A percentile compares a stretch with the other conserved stretches of the same genome.
These are phyloP conservation scores for Chaetoscypha palmicola DNA, from an alignment of 2,329 filamentous ascomycete genomes.

Conservation along the genomic window DNA sequence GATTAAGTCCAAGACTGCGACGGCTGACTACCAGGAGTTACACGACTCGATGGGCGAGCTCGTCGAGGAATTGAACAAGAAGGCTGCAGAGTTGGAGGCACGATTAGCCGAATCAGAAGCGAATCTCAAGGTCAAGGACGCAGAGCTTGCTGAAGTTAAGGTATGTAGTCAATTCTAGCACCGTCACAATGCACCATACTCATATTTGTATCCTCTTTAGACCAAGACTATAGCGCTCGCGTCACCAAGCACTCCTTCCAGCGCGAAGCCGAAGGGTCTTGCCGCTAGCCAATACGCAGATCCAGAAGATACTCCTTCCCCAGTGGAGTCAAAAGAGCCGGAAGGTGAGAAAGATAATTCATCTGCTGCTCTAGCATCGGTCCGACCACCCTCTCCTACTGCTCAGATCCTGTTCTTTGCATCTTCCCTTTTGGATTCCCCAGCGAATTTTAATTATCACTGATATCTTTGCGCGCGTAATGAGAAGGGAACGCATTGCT, in stretches of 20 bases:
- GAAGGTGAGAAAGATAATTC: conserved; percentile 56
- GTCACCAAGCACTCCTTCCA: conserved; percentile 31
- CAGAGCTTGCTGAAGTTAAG: conserved; percentile 55
- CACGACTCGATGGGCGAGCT: conserved; percentile 55
- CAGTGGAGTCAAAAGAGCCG: conserved; percentile 38
- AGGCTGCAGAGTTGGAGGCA: conserved; percentile 33
- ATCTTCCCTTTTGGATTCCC: neutral
- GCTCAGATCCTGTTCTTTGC: conserved; percentile 14
- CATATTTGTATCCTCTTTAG: too few species aligned
- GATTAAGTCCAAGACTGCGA: conserved; percentile 43
- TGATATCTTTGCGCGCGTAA: neutral
- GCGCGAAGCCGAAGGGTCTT: conserved; percentile 35
- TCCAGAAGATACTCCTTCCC: conserved; percentile 31
- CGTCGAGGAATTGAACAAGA: conserved; percentile 46
- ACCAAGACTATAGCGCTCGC: conserved; percentile 36
- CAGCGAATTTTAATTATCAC: conserved; percentile 2
- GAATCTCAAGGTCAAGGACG: conserved; percentile 46
- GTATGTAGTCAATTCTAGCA: too few species aligned
- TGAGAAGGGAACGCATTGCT: conserved; percentile 9
- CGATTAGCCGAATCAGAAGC: conserved; percentile 36
- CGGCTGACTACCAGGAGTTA: conserved; percentile 50
- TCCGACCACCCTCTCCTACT: conserved; percentile 39
- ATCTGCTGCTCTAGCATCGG: conserved; percentile 60
- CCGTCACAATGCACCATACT: too few species aligned
- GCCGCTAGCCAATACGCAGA: conserved; percentile 48